Conservation (phyloP, 1,284 basidiomycete genomes). For the Ustilago curta region DNA sequence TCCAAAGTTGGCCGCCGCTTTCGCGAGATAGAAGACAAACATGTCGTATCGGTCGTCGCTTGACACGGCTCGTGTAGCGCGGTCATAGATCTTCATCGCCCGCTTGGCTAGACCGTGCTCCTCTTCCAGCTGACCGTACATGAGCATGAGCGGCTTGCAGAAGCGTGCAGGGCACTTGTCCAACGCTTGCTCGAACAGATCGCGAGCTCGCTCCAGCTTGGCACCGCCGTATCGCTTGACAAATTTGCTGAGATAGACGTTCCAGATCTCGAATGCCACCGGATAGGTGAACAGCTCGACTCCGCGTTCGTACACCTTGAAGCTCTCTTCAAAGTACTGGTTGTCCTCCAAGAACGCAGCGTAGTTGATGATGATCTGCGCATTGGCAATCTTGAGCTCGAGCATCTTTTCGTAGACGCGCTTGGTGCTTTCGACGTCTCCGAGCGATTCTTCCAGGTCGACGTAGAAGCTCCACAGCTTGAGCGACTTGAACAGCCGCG, state of each 20-base stretch:
- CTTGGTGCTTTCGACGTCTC: constrained; percentile 90
- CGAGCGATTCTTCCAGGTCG: constrained; percentile 95
- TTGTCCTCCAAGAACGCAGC: constrained; percentile 97
- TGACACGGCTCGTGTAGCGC: constrained; percentile 85
- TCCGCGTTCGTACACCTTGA: constrained; percentile 98
- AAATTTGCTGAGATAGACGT: constrained; percentile 97
- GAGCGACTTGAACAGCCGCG: constrained; percentile 93
- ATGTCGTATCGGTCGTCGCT: constrained; percentile 96
- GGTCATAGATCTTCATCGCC: constrained; percentile 94
- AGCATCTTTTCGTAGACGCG: constrained; percentile 95
- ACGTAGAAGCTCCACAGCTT: constrained; percentile 99
- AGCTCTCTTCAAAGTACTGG: constrained; percentile 97
- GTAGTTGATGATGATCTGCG: constrained; percentile 92
- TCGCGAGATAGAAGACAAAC: constrained; percentile 97
- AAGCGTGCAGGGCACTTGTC: constrained; percentile 95
- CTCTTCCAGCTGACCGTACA: constrained; percentile 95
- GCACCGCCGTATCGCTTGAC: constrained; percentile 93
- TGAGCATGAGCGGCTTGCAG: constrained; percentile 92
- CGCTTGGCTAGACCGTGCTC: constrained; percentile 94
- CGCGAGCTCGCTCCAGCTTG: constrained; percentile 93
- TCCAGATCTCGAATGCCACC: constrained; percentile 98
- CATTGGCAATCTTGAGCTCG: constrained; percentile 97
- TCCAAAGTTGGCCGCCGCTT: constrained; percentile 91
- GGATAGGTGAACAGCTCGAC: constrained; percentile 98
- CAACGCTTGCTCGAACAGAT: constrained; percentile 96